Evolutionary conservation across 192 early-diverging fungal species (phyloP).

Genomic region (Allomyces macrogynus): DNA sequence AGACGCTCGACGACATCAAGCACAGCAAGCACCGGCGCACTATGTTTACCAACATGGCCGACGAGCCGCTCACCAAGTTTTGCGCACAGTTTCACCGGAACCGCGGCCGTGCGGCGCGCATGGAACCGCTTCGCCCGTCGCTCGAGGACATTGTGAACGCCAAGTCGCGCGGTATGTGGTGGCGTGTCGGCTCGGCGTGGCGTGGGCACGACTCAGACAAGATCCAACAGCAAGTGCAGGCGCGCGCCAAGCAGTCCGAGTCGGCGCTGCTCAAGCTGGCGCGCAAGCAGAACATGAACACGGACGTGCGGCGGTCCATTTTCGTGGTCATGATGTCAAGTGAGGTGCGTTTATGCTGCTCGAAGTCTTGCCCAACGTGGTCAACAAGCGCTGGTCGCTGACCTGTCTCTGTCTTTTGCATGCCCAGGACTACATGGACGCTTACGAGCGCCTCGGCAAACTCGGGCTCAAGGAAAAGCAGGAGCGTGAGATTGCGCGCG

Average conservation of each 20-base stretch:
- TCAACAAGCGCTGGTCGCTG: not conserved
- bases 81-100: constrained; percentile 5
- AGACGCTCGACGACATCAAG: constrained; percentile 78
- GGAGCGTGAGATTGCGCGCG: constrained; percentile 83
- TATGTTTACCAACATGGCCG: constrained; percentile 27
- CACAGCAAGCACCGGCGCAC: constrained; percentile 71
- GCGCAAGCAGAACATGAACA: constrained; percentile 83
- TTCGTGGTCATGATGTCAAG: constrained; percentile 81
- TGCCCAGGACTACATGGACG: constrained; percentile 72
- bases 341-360: constrained; percentile 29
- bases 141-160: constrained; percentile 66
- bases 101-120: constrained; percentile 2
- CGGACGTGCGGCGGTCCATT: constrained; percentile 74
- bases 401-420: not conserved
- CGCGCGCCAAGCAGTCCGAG: constrained; percentile 4
- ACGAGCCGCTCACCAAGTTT: constrained; percentile 24
- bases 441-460: constrained; percentile 65
- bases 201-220: constrained; percentile 35
- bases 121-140: constrained; percentile 61
- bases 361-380: not conserved
- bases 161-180: constrained; percentile 87
- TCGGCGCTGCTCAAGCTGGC: constrained; percentile 59
- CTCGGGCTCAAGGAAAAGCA: constrained; percentile 75
- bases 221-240: constrained; percentile 2
- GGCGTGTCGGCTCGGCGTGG: constrained; percentile 92